phyloP scores from a whole-genome alignment of 164 flowering plant genomes.

The Annona squamosa region DNA sequence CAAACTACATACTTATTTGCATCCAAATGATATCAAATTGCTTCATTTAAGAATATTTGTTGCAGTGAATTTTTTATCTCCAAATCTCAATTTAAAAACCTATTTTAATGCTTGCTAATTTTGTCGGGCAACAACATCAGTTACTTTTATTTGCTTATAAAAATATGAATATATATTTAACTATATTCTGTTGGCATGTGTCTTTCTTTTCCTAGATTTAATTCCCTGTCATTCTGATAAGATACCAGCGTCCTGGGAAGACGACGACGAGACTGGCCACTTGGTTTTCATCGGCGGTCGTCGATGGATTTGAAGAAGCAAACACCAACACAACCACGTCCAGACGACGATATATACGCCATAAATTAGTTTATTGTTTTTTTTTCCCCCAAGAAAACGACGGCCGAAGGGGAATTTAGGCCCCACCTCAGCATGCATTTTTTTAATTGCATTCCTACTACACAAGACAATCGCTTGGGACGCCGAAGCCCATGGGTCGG shows the following conservation, averaged over 20 bases:
- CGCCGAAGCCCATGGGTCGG: constrained; percentile 5
- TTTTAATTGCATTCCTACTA: neutral
- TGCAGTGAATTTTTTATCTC: too few relatives aligned
- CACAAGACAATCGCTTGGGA: neutral
- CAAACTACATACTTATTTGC: too few relatives aligned
- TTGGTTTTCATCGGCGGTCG: constrained; percentile 8
- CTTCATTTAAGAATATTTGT: too few relatives aligned
- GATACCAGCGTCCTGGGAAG: neutral
- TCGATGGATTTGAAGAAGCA: constrained; percentile 12
- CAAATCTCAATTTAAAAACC: too few relatives aligned
- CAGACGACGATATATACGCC: neutral
- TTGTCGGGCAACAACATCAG: too few relatives aligned
- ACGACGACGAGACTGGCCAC: neutral
- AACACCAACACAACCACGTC: constrained; percentile 8
- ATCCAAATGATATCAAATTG: too few relatives aligned
- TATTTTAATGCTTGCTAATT: too few relatives aligned
- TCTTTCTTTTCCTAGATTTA: too few relatives aligned
- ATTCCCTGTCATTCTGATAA: too few relatives aligned
- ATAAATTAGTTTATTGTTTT: neutral
- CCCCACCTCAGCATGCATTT: neutral
- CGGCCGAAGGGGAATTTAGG: constrained; percentile 2
- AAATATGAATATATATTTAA: too few relatives aligned
- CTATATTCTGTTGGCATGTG: too few relatives aligned
- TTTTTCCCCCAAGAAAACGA: neutral
- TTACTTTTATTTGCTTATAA: too few relatives aligned